Base-by-base conservation (phyloP, 345 rosid genomes). In the Eucalyptus guilfoylei region DNA sequence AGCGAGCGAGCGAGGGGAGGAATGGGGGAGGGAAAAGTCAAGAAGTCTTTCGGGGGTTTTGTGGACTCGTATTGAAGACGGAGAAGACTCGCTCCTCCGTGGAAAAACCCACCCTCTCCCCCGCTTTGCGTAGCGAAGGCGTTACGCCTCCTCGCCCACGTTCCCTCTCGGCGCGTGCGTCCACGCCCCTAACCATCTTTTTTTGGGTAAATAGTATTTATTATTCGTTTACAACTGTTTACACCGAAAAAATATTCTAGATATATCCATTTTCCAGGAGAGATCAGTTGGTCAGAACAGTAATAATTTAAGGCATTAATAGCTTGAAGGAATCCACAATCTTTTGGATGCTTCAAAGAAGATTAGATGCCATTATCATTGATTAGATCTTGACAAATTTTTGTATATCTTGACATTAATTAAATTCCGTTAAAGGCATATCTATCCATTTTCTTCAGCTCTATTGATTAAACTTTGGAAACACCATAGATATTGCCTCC, bases 371-470 rank as follows among this genome's bases (percentile, higher is more conserved):
- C 4, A 50, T 50, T 50, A 6, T 11, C 4, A 1, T 28, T 0
- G 1, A 62, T 62, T 62, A 28, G 14, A 62, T 62, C 30, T 7
- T 6, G 5, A 30, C 67, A 28, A 28, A 5, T 5, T 24, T 11
- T 28, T 9, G 4, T 60, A 1, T 11, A 60, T 60, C 8, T 62
- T 13, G 8, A 62, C 32, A 3, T 62, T 62, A 3, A 28, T 62
- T 64, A n/a, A 67, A 14, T n/a, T 67, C 21, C 0, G 5, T 26
- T 14, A 4, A n/a, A 67, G 32, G 9, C 0, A n/a, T 32, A 67
- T 67, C 40, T n/a, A n/a, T 4, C 1, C 1, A 2, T n/a, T n/a
- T n/a, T 6, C 11, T 14, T n/a, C 6, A 8, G 76, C 76, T n/a
- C 76, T 21, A n/a, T 15, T n/a, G 5, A n/a, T n/a, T n/a, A 67